Base-by-base conservation (phyloP, 371 early-diverging fungal species). In the Mycotypha africana region DNA sequence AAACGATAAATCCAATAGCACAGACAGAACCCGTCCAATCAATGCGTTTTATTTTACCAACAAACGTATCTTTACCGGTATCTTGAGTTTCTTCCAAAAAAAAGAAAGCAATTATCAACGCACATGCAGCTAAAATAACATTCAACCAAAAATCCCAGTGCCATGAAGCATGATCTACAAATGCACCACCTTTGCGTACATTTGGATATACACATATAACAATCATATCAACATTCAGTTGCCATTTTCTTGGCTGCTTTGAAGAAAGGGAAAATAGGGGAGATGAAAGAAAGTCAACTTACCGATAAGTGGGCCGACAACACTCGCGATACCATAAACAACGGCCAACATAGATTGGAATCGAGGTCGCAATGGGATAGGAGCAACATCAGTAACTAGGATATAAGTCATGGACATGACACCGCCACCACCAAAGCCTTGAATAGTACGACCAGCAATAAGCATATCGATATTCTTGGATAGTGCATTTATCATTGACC, bases 171-270 rank as follows among this genome's bases (percentile, higher is more conserved):
- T 76, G 49, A 42, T 79, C 78, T 0, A 74, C 71, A 34, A 91
- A 83, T 2, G 78, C 79, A 23, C 90, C 91, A 33, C 89, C 91
- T 53, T n/a, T n/a, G n/a, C n/a, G n/a, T n/a, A n/a, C n/a, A n/a
- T n/a, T n/a, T n/a, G n/a, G n/a, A n/a, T n/a, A n/a, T n/a, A n/a
- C n/a, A n/a, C n/a, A n/a, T n/a, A n/a, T n/a, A n/a, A n/a, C n/a
- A n/a, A 16, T 39, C 35, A 50, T 11, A 53, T 57, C n/a, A 53
- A 47, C 28, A 58, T 55, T 38, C 45, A 38, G n/a, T n/a, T n/a
- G n/a, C n/a, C n/a, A n/a, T n/a, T n/a, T 12, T 35, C n/a, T n/a
- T n/a, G n/a, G n/a, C n/a, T n/a, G n/a, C n/a, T 26, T 25, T 42
- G 26, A 15, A 5, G 12, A 0, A 33, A 26, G 8, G 2, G 20